Evolutionary conservation across 345 rosid species (phyloP), one percentile per base, ranked within the genome.

Genomic region (Salix viminalis): DNA sequence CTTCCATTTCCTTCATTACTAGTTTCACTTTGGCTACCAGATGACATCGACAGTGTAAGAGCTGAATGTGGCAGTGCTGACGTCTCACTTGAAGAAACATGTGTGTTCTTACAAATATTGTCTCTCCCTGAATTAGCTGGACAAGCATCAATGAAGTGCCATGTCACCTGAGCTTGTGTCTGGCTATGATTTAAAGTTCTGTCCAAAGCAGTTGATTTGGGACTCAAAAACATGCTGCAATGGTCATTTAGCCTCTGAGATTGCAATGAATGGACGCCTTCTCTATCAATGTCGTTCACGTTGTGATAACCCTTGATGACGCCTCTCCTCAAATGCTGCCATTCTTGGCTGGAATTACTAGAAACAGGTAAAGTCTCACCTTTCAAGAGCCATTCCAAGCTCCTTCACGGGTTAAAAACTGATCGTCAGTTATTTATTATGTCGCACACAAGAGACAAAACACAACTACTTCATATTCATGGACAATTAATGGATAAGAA

Each of bases 361-460:
- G 81, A 72, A 77, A 79, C 77, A 44, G 85, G 79, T 70, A 64
- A 54, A 15, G 75, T 85, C 70, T 86, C 90, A 21, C 90, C 94
- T 69, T 88, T 90, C 83, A 83, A 83, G 85, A 87, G 88, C 97
- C 97, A 91, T 44, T 91, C 95, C 83, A 89, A 79, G 69, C 81
- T 79, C 86, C 98, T 94, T 88, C 92, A 88, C 65, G 80, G 75
- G 78, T 60, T 30, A 79, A 81, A 70, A 62, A 67, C 70, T 34
- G 77, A 56, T 14, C 28, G 46, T 48, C 62, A 30, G 50, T 34
- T 36, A 75, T 48, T 75, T 42, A 75, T 46, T 44, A 46, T 30
- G 6, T 9, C 13, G 37, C 32, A 68, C 30, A 41, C 5, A 44
- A 39, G 73, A 54, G 65, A 76, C 54, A 60, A 30, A 69, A 5